These are phyloP conservation scores for Rhizopus delemar DNA, from an alignment of 371 early-diverging fungal genomes.

Conservation along the genomic window DNA sequence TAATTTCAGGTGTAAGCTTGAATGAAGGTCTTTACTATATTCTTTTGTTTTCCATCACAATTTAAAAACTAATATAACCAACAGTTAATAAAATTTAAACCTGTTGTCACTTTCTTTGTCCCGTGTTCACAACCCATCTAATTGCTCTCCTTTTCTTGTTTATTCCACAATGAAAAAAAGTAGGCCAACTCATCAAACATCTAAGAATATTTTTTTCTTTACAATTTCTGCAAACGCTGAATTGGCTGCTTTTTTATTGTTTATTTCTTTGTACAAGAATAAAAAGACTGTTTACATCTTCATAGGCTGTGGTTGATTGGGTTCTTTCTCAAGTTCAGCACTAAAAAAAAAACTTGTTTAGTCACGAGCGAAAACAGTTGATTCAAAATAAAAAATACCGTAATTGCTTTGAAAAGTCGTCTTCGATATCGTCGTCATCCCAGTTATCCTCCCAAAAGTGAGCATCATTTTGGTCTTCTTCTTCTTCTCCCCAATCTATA, in stretches of 20 bases:
- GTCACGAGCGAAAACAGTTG: neutral
- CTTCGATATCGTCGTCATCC: constrained; percentile 91
- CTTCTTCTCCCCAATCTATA: constrained; percentile 80
- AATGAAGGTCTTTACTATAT: too few relatives aligned
- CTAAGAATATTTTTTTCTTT: neutral
- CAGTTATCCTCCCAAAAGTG: constrained; percentile 88
- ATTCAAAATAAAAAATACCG: constrained; percentile 42
- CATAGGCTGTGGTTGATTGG: constrained; percentile 31
- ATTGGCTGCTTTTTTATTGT: neutral
- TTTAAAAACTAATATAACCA: too few relatives aligned
- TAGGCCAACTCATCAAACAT: neutral
- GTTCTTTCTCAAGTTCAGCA: constrained; percentile 28
- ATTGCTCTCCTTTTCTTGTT: too few relatives aligned
- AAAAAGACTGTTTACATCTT: constrained; percentile 25
- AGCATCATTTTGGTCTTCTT: constrained; percentile 72
- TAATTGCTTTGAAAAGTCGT: constrained; percentile 87
- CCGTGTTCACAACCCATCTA: too few relatives aligned
- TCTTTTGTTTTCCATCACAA: too few relatives aligned
- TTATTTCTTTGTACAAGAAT: constrained; percentile 1
- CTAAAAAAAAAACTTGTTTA: constrained; percentile 5
- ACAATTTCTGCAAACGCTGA: neutral
- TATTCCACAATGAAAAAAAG: neutral
- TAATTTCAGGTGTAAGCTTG: too few relatives aligned
- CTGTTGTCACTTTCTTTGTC: too few relatives aligned
- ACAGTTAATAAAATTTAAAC: too few relatives aligned